Base-by-base conservation (phyloP, 331 rosid species). In the Arachis monticola region DNA sequence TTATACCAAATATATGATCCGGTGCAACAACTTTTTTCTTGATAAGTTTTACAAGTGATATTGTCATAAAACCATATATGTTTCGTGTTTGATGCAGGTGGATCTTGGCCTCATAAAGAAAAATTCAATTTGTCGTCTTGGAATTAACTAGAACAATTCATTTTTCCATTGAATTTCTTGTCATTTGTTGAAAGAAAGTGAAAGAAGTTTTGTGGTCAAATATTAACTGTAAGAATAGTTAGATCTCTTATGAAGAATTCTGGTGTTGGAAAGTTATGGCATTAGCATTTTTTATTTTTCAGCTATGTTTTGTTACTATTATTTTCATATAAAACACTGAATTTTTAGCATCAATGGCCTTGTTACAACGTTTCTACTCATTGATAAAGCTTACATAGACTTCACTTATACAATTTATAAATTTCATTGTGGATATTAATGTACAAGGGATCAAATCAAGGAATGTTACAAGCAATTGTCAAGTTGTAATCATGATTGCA, bases 71-170 rank as follows among this genome's bases (percentile, higher is more conserved):
- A 53, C 63, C 35, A 10, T 10, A n/a, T 27, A 10, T 17, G 59
- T 70, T 55, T 11, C 8, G 12, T 62, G 31, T 55, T 52, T 68
- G 77, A 17, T 70, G 74, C 88, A 91, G 98, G 96, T 92, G 64
- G 97, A 94, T 90, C 93, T 92, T 69, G 86, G 88, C 64, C 97
- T 94, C 38, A 87, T 94, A 38, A 92, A 90, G 96, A 86, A 80
- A 83, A 92, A 92, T 78, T 83, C 93, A 0, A 76, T 92, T 13
- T 94, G 97, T 64, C 93, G 91, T 38, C 87, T 92, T 47, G 99
- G 97, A 80, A 72, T 88, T 35, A 84, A 81, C 12, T 83, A 60
- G 66, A 60, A 59, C 41, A 61, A 45, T 41, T 52, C 45, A 47
- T 38, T 10, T 44, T 9, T 53, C 57, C 52, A 10, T 8, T 64